Evolutionary conservation across 352 stramenopile species (phyloP).

Genomic region (Phytopythium delawarense): DNA sequence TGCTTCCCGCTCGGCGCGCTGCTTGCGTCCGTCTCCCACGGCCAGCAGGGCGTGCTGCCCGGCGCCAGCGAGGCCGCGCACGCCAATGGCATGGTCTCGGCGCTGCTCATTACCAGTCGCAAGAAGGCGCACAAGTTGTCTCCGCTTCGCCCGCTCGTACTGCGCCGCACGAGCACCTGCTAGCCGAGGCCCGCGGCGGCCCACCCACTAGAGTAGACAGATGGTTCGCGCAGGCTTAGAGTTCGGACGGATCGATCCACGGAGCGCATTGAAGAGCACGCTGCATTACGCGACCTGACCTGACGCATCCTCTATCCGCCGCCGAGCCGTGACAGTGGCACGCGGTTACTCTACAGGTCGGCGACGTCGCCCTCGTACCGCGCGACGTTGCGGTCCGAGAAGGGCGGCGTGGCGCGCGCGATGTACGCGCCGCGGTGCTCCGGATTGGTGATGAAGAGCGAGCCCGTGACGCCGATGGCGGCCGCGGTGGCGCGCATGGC

Average conservation of each 20-base stretch:
- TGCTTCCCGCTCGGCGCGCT: constrained; percentile 53
- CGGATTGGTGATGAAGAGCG: constrained; percentile 96
- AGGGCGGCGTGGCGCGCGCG: constrained; percentile 90
- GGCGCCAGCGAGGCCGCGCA: constrained; percentile 53
- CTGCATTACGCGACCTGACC: not conserved
- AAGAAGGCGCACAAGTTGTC: constrained; percentile 68
- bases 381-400: constrained; percentile 81
- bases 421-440: constrained; percentile 96
- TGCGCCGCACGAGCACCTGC: constrained; percentile 53
- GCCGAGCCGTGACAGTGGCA: not conserved
- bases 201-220: too few species aligned
- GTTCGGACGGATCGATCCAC: not conserved
- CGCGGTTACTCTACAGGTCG: constrained; percentile 42
- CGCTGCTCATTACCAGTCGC: constrained; percentile 74
- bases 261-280: not conserved
- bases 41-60: constrained; percentile 68
- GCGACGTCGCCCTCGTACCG: constrained; percentile 82
- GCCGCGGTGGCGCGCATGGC: constrained; percentile 95
- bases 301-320: not conserved
- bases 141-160: constrained; percentile 39
- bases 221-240: not conserved
- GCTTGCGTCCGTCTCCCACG: constrained; percentile 55
- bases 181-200: constrained; percentile 9
- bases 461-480: constrained; percentile 90
- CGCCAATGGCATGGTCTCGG: constrained; percentile 76